Base-by-base conservation (phyloP, 306 rosid genomes). In the Senna tora region DNA sequence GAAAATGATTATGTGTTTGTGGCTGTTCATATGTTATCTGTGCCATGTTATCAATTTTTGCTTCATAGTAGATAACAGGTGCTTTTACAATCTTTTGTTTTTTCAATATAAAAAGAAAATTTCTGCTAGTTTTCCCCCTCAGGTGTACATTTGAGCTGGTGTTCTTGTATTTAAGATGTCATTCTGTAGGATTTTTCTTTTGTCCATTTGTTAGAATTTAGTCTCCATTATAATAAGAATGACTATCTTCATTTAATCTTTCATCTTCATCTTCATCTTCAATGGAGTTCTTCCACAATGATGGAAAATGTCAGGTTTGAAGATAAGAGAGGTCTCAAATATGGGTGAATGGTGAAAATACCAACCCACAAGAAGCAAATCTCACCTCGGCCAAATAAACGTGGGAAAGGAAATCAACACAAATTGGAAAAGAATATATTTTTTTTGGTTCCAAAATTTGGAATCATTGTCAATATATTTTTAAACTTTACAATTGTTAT, bases 31-130 rank as follows among this genome's bases (percentile, higher is more conserved):
- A 43, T 76, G 83, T 75, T 46, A 79, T 20, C n/a, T n/a, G 83
- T 74, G 86, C 88, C 88, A 82, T 61, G 67, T 38, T 84, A 94
- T 85, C 97, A 62, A 81, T 73, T 87, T 92, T 94, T 87, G 85
- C 81, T 77, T 81, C 78, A 42, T 77, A 69, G 82, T 46, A 83
- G 96, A 86, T 86, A 82, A 80, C 67, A 76, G 88, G 87, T 68
- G 75, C 84, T 61, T 51, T 33, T 39, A 10, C 33, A 19, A 39
- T 62, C 67, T 62, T 61, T 5, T 19, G 11, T 9, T 19, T 17
- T 43, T 12, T 33, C 15, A 8, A 7, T 32, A 47, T 50, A 36
- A 4, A 47, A 52, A 46, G 33, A 65, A 59, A 65, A 19, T 59
- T 52, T 67, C 59, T 55, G 41, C 73, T 63, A 45, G 69, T 34